Conservation (phyloP, 202 grass and related monocot species). For the Hordeum pubiflorum region DNA sequence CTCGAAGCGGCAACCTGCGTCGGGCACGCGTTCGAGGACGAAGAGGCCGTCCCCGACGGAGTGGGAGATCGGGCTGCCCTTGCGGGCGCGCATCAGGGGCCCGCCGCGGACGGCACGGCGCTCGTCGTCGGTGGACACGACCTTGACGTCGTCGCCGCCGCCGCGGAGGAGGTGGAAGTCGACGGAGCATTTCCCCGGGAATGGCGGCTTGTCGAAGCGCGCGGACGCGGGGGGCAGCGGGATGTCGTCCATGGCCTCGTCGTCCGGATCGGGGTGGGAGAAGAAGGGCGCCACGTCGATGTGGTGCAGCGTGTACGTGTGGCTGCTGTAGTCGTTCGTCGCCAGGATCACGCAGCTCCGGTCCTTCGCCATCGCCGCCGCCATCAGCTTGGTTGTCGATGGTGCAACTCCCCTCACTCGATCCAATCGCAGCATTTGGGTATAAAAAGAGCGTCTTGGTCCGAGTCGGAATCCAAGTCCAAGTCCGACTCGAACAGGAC, state of each 20-base stretch:
- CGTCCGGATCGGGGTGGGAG: background rate
- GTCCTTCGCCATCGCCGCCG: background rate
- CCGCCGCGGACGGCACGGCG: background rate
- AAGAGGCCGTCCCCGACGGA: background rate
- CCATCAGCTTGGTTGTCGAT: background rate
- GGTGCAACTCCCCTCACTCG: background rate
- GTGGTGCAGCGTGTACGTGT: background rate
- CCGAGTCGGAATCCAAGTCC: background rate
- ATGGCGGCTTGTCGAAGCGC: background rate
- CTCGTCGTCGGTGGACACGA: background rate
- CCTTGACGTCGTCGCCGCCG: background rate
- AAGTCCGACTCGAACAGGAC: too few species aligned
- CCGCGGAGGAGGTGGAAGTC: background rate
- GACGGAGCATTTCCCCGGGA: background rate
- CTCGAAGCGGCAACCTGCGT: background rate
- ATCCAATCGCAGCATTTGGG: too few species aligned
- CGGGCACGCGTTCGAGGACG: background rate
- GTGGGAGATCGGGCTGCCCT: background rate
- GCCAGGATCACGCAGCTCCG: background rate
- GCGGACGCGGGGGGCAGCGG: background rate
- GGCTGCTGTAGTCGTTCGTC: background rate
- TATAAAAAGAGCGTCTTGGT: too few species aligned
- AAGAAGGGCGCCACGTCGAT: background rate
- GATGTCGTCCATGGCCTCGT: background rate
- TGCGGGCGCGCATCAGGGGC: background rate